A percentile compares a stretch with the other conserved stretches of the same genome.
These are phyloP conservation scores for Maudiozyma bulderi DNA, from an alignment of 805 yeast species.

Conservation along the genomic window DNA sequence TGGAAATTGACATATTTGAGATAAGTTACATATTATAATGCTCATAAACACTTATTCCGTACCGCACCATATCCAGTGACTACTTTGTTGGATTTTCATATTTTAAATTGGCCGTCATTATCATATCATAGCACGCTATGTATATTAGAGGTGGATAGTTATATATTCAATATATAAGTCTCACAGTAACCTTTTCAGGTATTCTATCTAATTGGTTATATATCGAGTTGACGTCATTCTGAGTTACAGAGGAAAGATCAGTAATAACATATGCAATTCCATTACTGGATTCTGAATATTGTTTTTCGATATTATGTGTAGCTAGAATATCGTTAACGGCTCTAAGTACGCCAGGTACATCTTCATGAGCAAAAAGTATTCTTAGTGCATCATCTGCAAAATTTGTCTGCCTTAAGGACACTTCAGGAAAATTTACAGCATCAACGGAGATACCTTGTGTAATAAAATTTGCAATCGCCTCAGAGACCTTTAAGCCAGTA, in stretches of 20 bases:
- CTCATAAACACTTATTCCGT: too few species aligned
- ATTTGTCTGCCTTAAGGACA: constrained; percentile 73
- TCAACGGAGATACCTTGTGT: constrained; percentile 92
- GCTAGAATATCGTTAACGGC: constrained; percentile 92
- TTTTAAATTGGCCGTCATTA: too few species aligned
- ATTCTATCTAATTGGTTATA: constrained; percentile 80
- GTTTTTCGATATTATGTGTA: constrained; percentile 92
- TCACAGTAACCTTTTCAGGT: constrained; percentile 78
- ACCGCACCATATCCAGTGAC: too few species aligned
- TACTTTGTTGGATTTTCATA: too few species aligned
- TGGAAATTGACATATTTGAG: too few species aligned
- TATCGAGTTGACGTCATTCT: constrained; percentile 69
- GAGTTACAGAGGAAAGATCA: constrained; percentile 78
- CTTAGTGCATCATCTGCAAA: constrained; percentile 83
- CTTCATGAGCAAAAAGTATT: constrained; percentile 89
- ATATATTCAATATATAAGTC: constrained; percentile 60
- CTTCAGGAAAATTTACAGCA: constrained; percentile 98
- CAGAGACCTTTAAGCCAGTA: constrained; percentile 87
- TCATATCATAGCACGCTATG: too few species aligned
- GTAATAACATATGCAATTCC: constrained; percentile 96
- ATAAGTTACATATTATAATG: too few species aligned
- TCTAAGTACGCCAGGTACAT: constrained; percentile 96
- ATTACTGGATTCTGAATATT: constrained; percentile 89
- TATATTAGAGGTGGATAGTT: background rate
- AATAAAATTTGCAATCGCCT: constrained; percentile 76